Evolutionary conservation across 495 filamentous ascomycete species (phyloP).

Genomic region (Penicillium manginii): DNA sequence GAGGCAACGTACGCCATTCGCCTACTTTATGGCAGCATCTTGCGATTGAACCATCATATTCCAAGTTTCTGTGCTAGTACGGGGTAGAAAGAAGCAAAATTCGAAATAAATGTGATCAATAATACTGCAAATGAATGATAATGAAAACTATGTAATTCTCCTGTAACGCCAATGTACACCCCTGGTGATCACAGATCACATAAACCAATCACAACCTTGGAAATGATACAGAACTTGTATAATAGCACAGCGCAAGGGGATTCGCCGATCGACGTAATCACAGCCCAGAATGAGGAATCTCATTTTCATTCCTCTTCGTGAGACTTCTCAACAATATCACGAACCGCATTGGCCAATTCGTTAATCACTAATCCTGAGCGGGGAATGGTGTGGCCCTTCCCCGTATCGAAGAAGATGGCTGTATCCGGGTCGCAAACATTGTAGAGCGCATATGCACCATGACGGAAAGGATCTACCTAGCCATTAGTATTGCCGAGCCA

Average conservation of each 20-base stretch:
- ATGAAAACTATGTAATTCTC: neutral
- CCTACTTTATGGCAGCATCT: neutral
- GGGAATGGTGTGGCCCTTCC: constrained; percentile 59
- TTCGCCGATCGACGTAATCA: neutral
- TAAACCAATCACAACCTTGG: constrained; percentile 3
- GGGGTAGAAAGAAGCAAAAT: neutral
- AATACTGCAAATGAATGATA: neutral
- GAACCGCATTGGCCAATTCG: constrained; percentile 30
- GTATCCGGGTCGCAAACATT: constrained; percentile 56
- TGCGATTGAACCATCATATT: neutral
- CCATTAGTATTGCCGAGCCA: neutral
- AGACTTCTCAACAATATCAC: constrained; percentile 24
- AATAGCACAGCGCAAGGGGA: neutral
- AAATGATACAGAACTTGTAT: neutral
- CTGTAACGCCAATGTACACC: neutral
- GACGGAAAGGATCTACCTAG: constrained; percentile 53
- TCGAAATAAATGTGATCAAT: neutral
- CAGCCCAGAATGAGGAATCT: neutral
- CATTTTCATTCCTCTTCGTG: neutral
- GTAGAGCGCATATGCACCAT: constrained; percentile 56
- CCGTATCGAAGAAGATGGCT: constrained; percentile 58
- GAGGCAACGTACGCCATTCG: neutral
- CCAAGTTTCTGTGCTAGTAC: neutral
- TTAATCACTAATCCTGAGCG: constrained; percentile 43
- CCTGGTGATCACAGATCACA: constrained; percentile 2